A percentile compares a stretch with the other conserved stretches of the same genome.
Conservation (phyloP, 2,329 filamentous ascomycete genomes). For the Aspergillus flavus region DNA sequence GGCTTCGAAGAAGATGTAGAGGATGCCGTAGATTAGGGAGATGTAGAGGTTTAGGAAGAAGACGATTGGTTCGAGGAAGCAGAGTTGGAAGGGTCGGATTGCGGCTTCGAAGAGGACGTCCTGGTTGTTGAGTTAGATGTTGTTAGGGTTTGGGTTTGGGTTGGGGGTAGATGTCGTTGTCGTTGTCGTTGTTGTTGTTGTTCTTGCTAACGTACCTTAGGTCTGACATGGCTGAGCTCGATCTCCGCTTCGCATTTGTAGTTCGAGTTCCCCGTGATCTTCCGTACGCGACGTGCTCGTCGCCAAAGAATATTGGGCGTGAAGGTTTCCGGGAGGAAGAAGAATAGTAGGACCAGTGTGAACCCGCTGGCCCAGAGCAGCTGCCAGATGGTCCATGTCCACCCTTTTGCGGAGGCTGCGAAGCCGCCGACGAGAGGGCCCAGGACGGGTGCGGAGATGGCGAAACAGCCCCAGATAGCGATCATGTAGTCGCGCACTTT, state of each 20-base stretch:
- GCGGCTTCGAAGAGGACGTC: slow-evolving; percentile 46
- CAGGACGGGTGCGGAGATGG: slow-evolving; percentile 54
- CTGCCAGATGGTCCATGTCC: slow-evolving; percentile 66
- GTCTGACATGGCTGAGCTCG: slow-evolving; percentile 32
- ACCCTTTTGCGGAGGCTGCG: slow-evolving; percentile 57
- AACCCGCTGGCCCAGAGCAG: slow-evolving; percentile 63
- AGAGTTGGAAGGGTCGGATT: slow-evolving; percentile 42
- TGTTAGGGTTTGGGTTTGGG: not conserved
- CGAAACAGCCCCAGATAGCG: slow-evolving; percentile 57
- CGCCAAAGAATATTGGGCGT: slow-evolving; percentile 23
- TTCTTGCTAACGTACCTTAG: slow-evolving; percentile 13
- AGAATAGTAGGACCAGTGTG: slow-evolving; percentile 52
- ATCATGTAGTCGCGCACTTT: slow-evolving; percentile 57
- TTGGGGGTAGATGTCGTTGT: not conserved
- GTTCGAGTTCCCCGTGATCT: slow-evolving; percentile 42
- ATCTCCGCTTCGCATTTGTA: slow-evolving; percentile 47
- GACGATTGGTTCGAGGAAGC: slow-evolving; percentile 27
- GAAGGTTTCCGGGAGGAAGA: slow-evolving; percentile 35
- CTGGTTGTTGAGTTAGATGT: slow-evolving; percentile 6
- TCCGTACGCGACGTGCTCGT: slow-evolving; percentile 30
- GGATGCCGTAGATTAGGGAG: slow-evolving; percentile 28
- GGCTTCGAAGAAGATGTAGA: slow-evolving; percentile 53
- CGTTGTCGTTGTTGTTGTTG: not conserved
- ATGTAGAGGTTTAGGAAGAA: slow-evolving; percentile 27
- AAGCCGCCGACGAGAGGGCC: slow-evolving; percentile 66